These are phyloP conservation scores for Claviceps africana DNA, from an alignment of 2,329 filamentous ascomycete species.

Conservation along the genomic window DNA sequence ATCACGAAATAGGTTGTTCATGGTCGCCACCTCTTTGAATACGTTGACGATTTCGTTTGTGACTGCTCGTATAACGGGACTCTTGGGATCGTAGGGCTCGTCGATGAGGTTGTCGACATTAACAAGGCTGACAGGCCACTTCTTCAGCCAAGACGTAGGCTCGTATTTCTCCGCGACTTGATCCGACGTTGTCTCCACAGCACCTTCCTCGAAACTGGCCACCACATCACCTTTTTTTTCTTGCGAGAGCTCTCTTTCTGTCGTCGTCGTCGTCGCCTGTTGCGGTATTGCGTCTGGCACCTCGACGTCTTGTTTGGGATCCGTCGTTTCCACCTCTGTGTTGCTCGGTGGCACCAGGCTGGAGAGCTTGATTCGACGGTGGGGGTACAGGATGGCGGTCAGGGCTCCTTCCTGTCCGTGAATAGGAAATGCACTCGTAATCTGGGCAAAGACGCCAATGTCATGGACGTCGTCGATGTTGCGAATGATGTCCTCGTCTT, in stretches of 20 bases:
- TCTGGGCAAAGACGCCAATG: slow-evolving; percentile 92
- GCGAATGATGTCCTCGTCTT: slow-evolving; percentile 87
- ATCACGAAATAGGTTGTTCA: slow-evolving; percentile 91
- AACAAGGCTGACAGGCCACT: slow-evolving; percentile 84
- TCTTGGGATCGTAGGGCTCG: slow-evolving; percentile 81
- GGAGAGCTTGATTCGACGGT: slow-evolving; percentile 84
- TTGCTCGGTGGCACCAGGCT: slow-evolving; percentile 57
- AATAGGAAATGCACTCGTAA: slow-evolving; percentile 89
- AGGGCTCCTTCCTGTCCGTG: slow-evolving; percentile 72
- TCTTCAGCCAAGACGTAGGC: slow-evolving; percentile 78
- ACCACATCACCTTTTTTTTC: slow-evolving; percentile 89
- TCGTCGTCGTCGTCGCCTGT: slow-evolving; percentile 23
- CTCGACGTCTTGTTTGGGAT: slow-evolving; percentile 33
- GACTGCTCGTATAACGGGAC: slow-evolving; percentile 74
- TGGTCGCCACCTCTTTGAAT: slow-evolving; percentile 88
- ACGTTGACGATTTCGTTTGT: slow-evolving; percentile 98
- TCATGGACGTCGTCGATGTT: slow-evolving; percentile 86
- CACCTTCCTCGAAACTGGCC: slow-evolving; percentile 84
- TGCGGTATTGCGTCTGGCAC: slow-evolving; percentile 45
- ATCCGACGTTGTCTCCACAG: slow-evolving; percentile 45
- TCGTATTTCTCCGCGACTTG: slow-evolving; percentile 50
- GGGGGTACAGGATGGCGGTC: slow-evolving; percentile 90
- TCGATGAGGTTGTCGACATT: slow-evolving; percentile 89
- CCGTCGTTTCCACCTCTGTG: slow-evolving; percentile 36
- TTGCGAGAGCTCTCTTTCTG: slow-evolving; percentile 35